Conservation (phyloP, 768 basidiomycete species). For the Pleurotus pulmonarius region DNA sequence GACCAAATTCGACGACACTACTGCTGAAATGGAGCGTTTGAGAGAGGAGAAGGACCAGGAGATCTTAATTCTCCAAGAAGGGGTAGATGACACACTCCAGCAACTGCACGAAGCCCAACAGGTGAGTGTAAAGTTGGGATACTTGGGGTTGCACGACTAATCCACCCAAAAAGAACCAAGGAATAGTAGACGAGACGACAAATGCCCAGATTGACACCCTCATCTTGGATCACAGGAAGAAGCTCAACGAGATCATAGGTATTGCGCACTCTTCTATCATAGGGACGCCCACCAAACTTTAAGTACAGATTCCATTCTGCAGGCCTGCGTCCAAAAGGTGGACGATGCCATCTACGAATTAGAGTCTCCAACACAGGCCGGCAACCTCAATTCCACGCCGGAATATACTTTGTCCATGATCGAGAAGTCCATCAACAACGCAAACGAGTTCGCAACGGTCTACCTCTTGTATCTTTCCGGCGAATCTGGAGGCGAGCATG, state of each 20-base stretch:
- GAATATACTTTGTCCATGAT: slow-evolving; percentile 98
- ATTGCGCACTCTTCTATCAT: slow-evolving; percentile 6
- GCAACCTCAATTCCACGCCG: slow-evolving; percentile 95
- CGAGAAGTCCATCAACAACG: slow-evolving; percentile 92
- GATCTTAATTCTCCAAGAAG: slow-evolving; percentile 91
- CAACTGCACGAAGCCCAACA: slow-evolving; percentile 84
- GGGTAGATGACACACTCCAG: slow-evolving; percentile 89
- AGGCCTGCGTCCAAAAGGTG: slow-evolving; percentile 94
- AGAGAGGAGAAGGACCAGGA: slow-evolving; percentile 98
- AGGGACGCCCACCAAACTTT: slow-evolving; percentile 12
- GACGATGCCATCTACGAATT: slow-evolving; percentile 98
- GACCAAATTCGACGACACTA: slow-evolving; percentile 69
- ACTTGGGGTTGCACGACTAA: not conserved
- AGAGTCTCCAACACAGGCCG: slow-evolving; percentile 91
- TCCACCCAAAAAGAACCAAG: slow-evolving; percentile 57
- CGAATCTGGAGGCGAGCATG: slow-evolving; percentile 89
- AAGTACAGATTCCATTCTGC: slow-evolving; percentile 83
- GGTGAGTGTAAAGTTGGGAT: slow-evolving; percentile 36
- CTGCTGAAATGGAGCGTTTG: slow-evolving; percentile 72
- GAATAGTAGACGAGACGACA: slow-evolving; percentile 82
- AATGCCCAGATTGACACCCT: slow-evolving; percentile 97
- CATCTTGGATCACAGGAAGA: slow-evolving; percentile 95
- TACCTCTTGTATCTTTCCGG: slow-evolving; percentile 89
- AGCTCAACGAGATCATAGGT: slow-evolving; percentile 97
- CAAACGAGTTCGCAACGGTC: slow-evolving; percentile 92